A percentile compares a stretch with the other conserved stretches of the same genome.
These are phyloP conservation scores for Biscogniauxia marginata DNA, from an alignment of 2,329 filamentous ascomycete genomes.

Conservation along the genomic window DNA sequence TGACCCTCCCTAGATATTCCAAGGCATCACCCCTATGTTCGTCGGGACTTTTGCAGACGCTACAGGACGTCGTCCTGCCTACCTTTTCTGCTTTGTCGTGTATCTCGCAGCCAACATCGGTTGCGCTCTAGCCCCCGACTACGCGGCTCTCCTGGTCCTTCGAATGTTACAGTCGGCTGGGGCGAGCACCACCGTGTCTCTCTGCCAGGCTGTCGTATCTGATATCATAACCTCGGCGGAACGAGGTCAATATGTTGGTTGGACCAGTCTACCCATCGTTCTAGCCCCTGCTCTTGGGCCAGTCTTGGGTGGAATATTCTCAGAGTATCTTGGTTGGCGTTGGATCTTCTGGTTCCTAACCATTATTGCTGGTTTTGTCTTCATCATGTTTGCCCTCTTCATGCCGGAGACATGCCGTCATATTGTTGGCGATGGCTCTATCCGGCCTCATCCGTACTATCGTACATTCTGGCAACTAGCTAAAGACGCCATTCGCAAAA, in stretches of 20 bases:
- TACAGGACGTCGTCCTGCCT: constrained; percentile 46
- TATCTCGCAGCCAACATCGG: constrained; percentile 47
- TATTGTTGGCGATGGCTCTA: constrained; percentile 46
- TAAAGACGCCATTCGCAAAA: constrained; percentile 20
- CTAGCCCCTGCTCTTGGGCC: constrained; percentile 43
- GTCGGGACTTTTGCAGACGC: constrained; percentile 49
- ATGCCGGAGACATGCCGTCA: constrained; percentile 45
- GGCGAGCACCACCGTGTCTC: constrained; percentile 52
- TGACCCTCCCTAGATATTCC: constrained; percentile 42
- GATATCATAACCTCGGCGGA: constrained; percentile 57
- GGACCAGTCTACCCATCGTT: constrained; percentile 42
- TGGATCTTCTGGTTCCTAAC: constrained; percentile 53
- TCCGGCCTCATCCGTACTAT: constrained; percentile 33
- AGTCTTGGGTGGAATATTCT: constrained; percentile 52
- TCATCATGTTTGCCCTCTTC: constrained; percentile 39
- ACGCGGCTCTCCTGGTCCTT: constrained; percentile 45
- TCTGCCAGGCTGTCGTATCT: constrained; percentile 52
- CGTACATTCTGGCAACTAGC: constrained; percentile 30
- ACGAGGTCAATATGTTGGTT: constrained; percentile 53
- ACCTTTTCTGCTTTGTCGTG: constrained; percentile 45
- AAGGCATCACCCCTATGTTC: constrained; percentile 51
- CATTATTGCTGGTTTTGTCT: constrained; percentile 35
- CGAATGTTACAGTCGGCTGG: constrained; percentile 52
- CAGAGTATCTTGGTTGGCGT: constrained; percentile 49
- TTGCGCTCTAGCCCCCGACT: constrained; percentile 44